Conservation (phyloP, 129 eudicot species). For the Erigeron canadensis region DNA sequence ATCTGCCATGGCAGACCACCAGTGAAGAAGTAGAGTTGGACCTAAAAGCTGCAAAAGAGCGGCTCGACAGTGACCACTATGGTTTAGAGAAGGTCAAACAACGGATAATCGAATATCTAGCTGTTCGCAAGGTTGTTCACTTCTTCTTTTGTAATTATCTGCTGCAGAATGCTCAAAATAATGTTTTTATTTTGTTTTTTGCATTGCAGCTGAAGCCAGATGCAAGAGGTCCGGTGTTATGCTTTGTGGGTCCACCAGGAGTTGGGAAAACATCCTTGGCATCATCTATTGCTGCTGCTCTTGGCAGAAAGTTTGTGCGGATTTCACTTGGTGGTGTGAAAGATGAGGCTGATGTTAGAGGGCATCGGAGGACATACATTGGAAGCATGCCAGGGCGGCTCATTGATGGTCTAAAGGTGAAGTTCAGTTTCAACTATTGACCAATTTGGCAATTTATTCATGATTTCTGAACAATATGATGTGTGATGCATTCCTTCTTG, state of each 20-base stretch:
- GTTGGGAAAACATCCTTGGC: conserved; percentile 99
- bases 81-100: conserved; percentile 93
- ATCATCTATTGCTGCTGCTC: conserved; percentile 95
- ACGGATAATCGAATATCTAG: conserved; percentile 90
- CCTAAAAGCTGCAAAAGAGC: conserved; percentile 86
- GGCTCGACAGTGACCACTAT: conserved; percentile 90
- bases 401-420: conserved; percentile 91
- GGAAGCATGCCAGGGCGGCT: conserved; percentile 99
- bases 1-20: conserved; percentile 89
- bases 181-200: conserved; percentile 10
- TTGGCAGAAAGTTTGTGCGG: conserved; percentile 87
- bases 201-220: conserved; percentile 84
- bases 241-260: conserved; percentile 99
- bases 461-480: conserved; percentile 6
- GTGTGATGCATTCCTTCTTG: neutral
- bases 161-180: neutral
- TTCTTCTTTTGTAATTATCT: neutral
- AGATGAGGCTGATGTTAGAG: conserved; percentile 99
- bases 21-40: conserved; percentile 82
- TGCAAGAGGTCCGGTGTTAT: conserved; percentile 93
- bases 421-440: conserved; percentile 1
- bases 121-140: conserved; percentile 83
- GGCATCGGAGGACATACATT: conserved; percentile 93
- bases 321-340: conserved; percentile 99
- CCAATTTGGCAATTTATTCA: conserved; percentile 13